Percentiles rank a stretch among this genome's conserved stretches.
Conservation (phyloP, 495 filamentous ascomycete species). For the Sordaria brevicollis region DNA sequence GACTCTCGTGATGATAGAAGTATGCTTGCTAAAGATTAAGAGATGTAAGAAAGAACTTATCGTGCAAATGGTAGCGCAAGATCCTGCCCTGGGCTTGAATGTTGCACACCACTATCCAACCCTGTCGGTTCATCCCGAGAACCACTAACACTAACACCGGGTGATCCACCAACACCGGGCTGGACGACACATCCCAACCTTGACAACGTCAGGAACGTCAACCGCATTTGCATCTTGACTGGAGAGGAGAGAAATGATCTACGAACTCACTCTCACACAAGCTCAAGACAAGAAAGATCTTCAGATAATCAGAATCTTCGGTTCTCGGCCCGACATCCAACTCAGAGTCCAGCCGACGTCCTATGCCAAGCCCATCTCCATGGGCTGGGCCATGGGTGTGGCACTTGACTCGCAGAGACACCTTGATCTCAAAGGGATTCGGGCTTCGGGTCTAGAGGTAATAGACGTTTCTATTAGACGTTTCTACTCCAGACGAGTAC, state of each 20-base stretch:
- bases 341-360: too few species aligned
- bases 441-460: too few species aligned
- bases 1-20: background rate
- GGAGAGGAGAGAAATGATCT: background rate
- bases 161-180: background rate
- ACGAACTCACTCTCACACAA: background rate
- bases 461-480: too few species aligned
- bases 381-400: too few species aligned
- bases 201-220: background rate
- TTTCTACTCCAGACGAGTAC: too few species aligned
- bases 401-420: too few species aligned
- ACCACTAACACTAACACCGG: background rate
- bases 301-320: too few species aligned
- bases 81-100: background rate
- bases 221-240: background rate
- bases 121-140: background rate
- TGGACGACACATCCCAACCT: background rate
- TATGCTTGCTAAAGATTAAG: background rate
- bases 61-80: background rate
- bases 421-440: too few species aligned
- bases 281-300: background rate
- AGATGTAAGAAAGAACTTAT: background rate
- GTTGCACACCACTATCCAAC: background rate
- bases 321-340: too few species aligned
- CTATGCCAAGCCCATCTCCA: too few species aligned